Evolutionary conservation across 148 eudicot species (phyloP), one percentile per base, ranked within the genome.

Genomic region (Persicaria maculosa): DNA sequence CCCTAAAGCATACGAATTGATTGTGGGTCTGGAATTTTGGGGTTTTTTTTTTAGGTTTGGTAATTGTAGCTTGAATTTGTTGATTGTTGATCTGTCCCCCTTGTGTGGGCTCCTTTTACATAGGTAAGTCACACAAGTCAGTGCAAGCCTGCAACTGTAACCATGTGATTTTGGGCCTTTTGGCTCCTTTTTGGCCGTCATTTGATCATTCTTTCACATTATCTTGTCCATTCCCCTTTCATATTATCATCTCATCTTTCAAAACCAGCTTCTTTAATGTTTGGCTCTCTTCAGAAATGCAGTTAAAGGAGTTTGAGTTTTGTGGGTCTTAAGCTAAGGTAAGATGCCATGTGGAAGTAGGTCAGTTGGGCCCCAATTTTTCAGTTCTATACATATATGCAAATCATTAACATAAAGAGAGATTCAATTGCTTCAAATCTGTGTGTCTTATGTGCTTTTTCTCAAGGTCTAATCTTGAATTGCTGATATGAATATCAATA

Each of bases 401-500:
- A 20, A 59, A 59, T 59, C 19, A 58, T 58, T 4, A 4, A 58
- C 11, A 58, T 10, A 58, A 58, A 20, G 64, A 58, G 19, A 58
- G 11, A 58, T 20, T 58, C 64, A 58, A 19, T 7, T 20, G 16
- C 54, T 11, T 59, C 40, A 59, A 59, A 11, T n/a, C 5, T 50
- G n/a, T 11, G 54, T 14, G 54, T 50, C 40, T 22, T 22, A 22
- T 22, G 25, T 53, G 62, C 50, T 0, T 70, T 12, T 59, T 61
- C 72, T 75, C 62, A 71, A 71, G 50, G 73, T 14, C 54, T 50
- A 79, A 76, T 70, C 12, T 77, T 54, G 25, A 22, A 22, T 22
- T 22, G 79, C 74, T 50, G 54, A 15, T n/a, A 50, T 50, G n/a
- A 50, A 19, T 19, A 58, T 20, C 12, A 58, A 44, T 36, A 89